Conservation (phyloP, 345 rosid species). For the Reutealis trisperma region DNA sequence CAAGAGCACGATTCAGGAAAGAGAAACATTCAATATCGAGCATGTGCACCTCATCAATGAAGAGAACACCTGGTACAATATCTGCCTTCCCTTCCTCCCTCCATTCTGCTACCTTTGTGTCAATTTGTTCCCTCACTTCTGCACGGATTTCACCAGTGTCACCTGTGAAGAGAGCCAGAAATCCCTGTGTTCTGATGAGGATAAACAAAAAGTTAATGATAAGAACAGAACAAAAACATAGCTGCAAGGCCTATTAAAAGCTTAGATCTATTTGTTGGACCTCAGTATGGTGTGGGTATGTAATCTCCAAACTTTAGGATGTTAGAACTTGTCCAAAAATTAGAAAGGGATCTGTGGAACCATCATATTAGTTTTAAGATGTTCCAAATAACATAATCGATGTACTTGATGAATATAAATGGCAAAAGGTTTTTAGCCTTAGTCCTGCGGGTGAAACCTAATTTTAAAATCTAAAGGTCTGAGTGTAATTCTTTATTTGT, state of each 20-base stretch:
- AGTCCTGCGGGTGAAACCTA: background rate
- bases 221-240: background rate
- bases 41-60: slow-evolving; percentile 98
- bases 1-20: slow-evolving; percentile 90
- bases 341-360: background rate
- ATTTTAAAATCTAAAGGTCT: background rate
- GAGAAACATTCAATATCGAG: slow-evolving; percentile 99
- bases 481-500: background rate
- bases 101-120: slow-evolving; percentile 97
- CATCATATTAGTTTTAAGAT: background rate
- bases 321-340: background rate
- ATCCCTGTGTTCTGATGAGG: slow-evolving; percentile 77
- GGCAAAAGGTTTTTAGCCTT: background rate
- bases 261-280: background rate
- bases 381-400: background rate
- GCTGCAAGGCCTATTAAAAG: background rate
- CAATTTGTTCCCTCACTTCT: slow-evolving; percentile 93
- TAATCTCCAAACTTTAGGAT: no score
- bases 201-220: background rate
- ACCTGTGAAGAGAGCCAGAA: slow-evolving; percentile 92
- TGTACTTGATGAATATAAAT: background rate
- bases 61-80: slow-evolving; percentile 93
- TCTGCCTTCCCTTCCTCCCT: slow-evolving; percentile 98
- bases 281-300: no score
- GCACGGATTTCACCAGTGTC: slow-evolving; percentile 97